These are phyloP conservation scores for Kwoniella botswanensis DNA, from an alignment of 768 basidiomycete genomes.

Conservation along the genomic window DNA sequence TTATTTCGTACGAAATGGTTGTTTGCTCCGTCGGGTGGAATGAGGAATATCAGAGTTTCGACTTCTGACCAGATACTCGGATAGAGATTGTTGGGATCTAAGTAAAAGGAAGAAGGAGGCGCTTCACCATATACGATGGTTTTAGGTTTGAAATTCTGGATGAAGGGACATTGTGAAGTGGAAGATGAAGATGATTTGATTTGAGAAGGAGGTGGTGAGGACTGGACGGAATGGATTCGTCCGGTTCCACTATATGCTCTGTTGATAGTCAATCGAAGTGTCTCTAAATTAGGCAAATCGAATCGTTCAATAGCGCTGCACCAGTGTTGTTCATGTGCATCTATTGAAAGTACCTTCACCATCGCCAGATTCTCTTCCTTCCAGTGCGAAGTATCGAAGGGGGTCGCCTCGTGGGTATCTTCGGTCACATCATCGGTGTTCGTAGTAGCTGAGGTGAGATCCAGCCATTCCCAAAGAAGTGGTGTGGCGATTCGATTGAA, in stretches of 20 bases:
- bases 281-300: not conserved
- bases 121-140: not conserved
- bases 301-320: not conserved
- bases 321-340: not conserved
- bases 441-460: not conserved
- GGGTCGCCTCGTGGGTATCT: not conserved
- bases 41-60: not conserved
- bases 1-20: not conserved
- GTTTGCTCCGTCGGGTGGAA: not conserved
- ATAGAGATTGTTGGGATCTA: not conserved
- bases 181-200: too few species aligned
- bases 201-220: not conserved
- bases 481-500: conserved; percentile 1
- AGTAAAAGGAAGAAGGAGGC: not conserved
- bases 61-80: not conserved
- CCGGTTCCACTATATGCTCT: not conserved
- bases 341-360: not conserved
- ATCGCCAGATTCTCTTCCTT: not conserved
- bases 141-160: not conserved
- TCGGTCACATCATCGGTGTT: not conserved
- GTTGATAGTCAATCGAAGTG: not conserved
- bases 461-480: not conserved
- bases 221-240: not conserved
- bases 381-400: not conserved
- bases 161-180: not conserved